These are phyloP conservation scores for Cladorrhinum sp. DNA, from an alignment of 2,329 filamentous ascomycete species.

Conservation along the genomic window DNA sequence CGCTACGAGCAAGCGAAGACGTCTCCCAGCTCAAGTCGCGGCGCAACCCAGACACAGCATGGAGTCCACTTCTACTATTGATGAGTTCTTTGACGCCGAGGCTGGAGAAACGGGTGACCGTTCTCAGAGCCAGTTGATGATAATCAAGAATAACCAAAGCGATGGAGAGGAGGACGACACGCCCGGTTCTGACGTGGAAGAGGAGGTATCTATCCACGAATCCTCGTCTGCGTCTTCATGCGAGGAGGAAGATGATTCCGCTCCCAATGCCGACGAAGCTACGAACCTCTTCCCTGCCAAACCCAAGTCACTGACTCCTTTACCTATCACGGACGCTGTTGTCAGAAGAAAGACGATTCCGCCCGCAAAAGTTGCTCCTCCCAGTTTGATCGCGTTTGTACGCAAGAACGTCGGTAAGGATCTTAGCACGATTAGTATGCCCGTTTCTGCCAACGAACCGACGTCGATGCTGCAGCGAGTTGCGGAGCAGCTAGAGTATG, in stretches of 20 bases:
- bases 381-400: conserved; percentile 88
- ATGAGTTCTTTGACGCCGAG: conserved; percentile 94
- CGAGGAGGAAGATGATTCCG: conserved; percentile 56
- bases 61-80: conserved; percentile 55
- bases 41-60: conserved; percentile 31
- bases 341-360: conserved; percentile 68
- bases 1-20: conserved; percentile 73
- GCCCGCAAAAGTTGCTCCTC: conserved; percentile 73
- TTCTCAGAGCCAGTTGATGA: conserved; percentile 67
- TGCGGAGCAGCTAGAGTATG: conserved; percentile 89
- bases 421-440: conserved; percentile 94
- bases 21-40: conserved; percentile 54
- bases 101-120: conserved; percentile 52
- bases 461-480: conserved; percentile 82
- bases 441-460: conserved; percentile 93
- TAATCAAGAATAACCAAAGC: conserved; percentile 67
- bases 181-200: conserved; percentile 49
- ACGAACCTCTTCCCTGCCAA: conserved; percentile 66
- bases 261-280: conserved; percentile 56
- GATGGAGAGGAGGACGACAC: conserved; percentile 56
- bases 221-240: conserved; percentile 61
- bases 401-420: conserved; percentile 99
- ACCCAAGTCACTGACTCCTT: conserved; percentile 71
- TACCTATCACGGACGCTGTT: conserved; percentile 67
- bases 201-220: conserved; percentile 57